These are phyloP conservation scores for Boletus rubroflammeus DNA, from an alignment of 768 basidiomycete genomes.

Conservation along the genomic window DNA sequence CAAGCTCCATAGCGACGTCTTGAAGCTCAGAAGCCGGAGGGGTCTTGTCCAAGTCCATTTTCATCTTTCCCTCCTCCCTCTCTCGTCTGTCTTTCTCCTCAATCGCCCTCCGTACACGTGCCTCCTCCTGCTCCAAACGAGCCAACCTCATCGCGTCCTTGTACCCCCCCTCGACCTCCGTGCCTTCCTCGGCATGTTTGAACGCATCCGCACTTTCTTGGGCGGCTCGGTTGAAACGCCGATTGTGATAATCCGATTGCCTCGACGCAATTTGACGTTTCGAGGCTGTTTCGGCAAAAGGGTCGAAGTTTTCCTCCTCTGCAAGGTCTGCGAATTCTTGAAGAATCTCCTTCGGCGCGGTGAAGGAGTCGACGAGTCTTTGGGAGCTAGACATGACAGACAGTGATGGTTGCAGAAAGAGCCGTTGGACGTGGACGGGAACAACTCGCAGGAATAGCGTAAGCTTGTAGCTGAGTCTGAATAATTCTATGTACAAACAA, in stretches of 20 bases:
- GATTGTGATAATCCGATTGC: constrained; percentile 92
- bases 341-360: constrained; percentile 89
- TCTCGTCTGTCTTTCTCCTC: constrained; percentile 85
- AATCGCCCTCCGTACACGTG: constrained; percentile 74
- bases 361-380: constrained; percentile 85
- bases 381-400: constrained; percentile 57
- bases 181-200: constrained; percentile 59
- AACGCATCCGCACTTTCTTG: constrained; percentile 82
- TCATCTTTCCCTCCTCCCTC: constrained; percentile 64
- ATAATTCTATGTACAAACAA: constrained; percentile 25
- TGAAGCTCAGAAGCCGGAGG: constrained; percentile 80
- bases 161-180: constrained; percentile 80
- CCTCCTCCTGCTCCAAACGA: constrained; percentile 91
- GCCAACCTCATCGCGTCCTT: constrained; percentile 94
- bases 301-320: constrained; percentile 90
- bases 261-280: constrained; percentile 91
- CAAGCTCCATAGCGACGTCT: constrained; percentile 67
- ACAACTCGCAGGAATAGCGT: neutral
- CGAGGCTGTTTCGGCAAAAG: constrained; percentile 88
- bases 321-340: constrained; percentile 92
- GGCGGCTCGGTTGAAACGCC: constrained; percentile 82
- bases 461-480: constrained; percentile 34
- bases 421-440: constrained; percentile 1
- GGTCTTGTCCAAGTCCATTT: constrained; percentile 89
- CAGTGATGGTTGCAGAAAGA: constrained; percentile 16